Evolutionary conservation across 441 rosid genomes (phyloP), one percentile per base, ranked within the genome.

Genomic region (Gossypium davidsonii): DNA sequence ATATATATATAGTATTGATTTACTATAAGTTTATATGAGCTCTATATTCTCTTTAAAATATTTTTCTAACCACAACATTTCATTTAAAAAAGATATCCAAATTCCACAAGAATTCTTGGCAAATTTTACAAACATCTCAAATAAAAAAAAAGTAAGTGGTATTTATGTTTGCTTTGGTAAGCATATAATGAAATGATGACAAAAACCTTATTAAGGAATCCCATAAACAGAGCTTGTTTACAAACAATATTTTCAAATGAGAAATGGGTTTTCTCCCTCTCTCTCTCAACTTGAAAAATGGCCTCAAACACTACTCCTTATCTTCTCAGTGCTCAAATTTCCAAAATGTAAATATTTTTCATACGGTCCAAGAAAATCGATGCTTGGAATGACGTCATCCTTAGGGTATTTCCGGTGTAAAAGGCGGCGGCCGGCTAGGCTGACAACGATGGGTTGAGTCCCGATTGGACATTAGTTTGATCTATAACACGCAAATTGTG

Each of bases 371-470:
- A 17, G 51, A 44, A 21, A 65, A 42, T 39, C 21, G 78, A 65
- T 48, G 61, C 49, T 20, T 48, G 53, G 31, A 59, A 12, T 28
- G 5, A 46, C 20, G 21, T 4, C 57, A 10, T 48, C 20, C 64
- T 48, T 26, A 51, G 9, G 67, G 51, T 72, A 12, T 6, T 2
- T 7, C 9, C 34, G 15, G 53, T 2, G 53, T 6, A 12, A 65
- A 12, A 8, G 0, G 62, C 37, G 14, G 63, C 15, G 6, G n/a
- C 31, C 42, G n/a, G 48, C 73, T 4, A 52, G 56, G 20, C 20
- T 80, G 34, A 31, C 34, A 4, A 84, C 6, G 78, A 64, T 49
- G 79, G 71, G 51, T 71, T 76, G 56, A 20, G 46, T 56, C 72
- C 74, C 67, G 21, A 3, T 15, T 49, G 53, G 64, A 46, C 52